Conservation (phyloP, 768 basidiomycete species). For the Mycena alexandri region DNA sequence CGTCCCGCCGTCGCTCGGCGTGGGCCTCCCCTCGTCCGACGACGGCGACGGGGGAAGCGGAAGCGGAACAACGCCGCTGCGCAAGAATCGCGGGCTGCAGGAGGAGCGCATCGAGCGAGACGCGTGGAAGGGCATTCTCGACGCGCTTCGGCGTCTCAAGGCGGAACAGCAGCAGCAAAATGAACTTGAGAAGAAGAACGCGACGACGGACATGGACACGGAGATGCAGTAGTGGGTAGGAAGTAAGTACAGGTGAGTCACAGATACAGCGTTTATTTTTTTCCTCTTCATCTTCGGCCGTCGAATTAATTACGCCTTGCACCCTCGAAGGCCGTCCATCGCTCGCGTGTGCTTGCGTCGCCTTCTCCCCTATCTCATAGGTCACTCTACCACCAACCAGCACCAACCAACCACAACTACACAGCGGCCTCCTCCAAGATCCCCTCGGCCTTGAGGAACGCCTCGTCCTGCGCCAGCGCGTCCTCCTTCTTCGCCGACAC, state of each 20-base stretch:
- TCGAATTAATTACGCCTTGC: background rate
- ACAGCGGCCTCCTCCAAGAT: conserved; percentile 64
- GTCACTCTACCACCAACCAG: background rate
- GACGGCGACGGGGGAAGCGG: conserved; percentile 45
- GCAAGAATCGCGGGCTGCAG: conserved; percentile 73
- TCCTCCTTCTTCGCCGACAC: conserved; percentile 58
- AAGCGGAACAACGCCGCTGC: conserved; percentile 32
- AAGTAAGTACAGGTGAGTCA: conserved; percentile 29
- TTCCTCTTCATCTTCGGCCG: background rate
- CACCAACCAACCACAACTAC: conserved; percentile 46
- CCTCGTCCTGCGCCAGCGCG: conserved; percentile 56
- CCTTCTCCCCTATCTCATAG: background rate
- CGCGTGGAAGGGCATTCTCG: conserved; percentile 82
- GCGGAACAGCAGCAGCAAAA: conserved; percentile 45
- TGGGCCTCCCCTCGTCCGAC: conserved; percentile 69
- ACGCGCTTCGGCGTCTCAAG: conserved; percentile 75
- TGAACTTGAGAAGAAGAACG: too few relatives aligned
- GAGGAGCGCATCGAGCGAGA: conserved; percentile 82
- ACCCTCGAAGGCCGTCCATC: conserved; percentile 11
- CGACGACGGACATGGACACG: conserved; percentile 40
- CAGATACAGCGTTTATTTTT: conserved; percentile 16
- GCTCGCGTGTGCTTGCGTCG: conserved; percentile 10
- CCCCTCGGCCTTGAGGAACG: conserved; percentile 69
- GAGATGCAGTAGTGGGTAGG: conserved; percentile 36
- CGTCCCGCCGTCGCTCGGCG: conserved; percentile 83